A percentile compares a stretch with the other conserved stretches of the same genome.
Conservation (phyloP, 1,284 basidiomycete species). For the Pisolithus thermaeus region DNA sequence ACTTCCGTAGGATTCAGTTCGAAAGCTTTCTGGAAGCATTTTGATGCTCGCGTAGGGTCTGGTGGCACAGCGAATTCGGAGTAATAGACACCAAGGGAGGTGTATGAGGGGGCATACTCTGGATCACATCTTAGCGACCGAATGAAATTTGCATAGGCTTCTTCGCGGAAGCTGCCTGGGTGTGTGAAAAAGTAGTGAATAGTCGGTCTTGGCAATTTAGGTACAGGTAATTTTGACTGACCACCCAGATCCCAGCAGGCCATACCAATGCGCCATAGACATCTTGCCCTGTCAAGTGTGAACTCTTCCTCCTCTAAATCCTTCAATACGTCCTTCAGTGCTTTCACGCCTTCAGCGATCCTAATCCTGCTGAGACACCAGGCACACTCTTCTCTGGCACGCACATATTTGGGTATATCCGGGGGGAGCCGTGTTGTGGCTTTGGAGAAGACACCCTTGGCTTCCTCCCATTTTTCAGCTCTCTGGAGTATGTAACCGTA, state of each 20-base stretch:
- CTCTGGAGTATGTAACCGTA: conserved; percentile 71
- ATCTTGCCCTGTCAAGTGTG: conserved; percentile 63
- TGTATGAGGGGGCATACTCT: conserved; percentile 87
- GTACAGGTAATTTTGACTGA: conserved; percentile 30
- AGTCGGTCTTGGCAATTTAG: neutral
- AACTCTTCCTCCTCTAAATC: conserved; percentile 46
- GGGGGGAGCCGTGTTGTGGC: conserved; percentile 45
- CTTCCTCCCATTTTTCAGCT: conserved; percentile 65
- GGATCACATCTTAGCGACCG: conserved; percentile 73
- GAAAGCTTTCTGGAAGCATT: conserved; percentile 98
- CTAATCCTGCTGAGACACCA: conserved; percentile 77
- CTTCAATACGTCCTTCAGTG: conserved; percentile 57
- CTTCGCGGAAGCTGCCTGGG: conserved; percentile 43
- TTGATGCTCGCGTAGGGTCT: conserved; percentile 82
- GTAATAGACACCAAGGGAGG: conserved; percentile 91
- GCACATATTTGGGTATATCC: conserved; percentile 47
- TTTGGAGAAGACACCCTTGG: conserved; percentile 54
- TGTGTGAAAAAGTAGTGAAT: neutral
- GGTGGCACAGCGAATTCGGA: conserved; percentile 63
- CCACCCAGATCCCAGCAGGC: conserved; percentile 75
- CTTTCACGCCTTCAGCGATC: conserved; percentile 46
- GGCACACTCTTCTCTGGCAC: conserved; percentile 76
- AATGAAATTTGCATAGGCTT: conserved; percentile 81
- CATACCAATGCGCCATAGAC: conserved; percentile 80
- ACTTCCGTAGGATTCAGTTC: conserved; percentile 90